phyloP scores from a whole-genome alignment of 768 basidiomycete genomes.

The Lentinula boryana region DNA sequence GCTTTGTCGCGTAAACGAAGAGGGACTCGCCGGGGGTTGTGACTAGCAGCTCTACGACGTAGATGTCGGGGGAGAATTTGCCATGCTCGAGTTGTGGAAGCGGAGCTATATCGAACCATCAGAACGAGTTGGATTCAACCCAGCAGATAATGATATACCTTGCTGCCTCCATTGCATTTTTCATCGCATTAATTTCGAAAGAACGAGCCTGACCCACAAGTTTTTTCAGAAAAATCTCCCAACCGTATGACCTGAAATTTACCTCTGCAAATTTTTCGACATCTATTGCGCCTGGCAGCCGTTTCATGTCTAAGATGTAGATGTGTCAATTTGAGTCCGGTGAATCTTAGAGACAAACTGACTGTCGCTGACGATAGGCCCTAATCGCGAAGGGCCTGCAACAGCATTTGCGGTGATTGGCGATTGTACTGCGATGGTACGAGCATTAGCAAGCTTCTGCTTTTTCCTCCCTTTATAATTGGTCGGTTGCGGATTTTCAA shows the following conservation, averaged over 20 bases:
- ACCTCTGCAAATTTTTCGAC: constrained; percentile 89
- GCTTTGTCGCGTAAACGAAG: constrained; percentile 79
- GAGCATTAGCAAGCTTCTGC: constrained; percentile 53
- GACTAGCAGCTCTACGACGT: constrained; percentile 88
- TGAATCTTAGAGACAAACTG: constrained; percentile 10
- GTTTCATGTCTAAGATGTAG: constrained; percentile 41
- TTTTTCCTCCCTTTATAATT: constrained; percentile 59
- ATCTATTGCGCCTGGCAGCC: constrained; percentile 70
- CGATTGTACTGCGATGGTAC: constrained; percentile 61
- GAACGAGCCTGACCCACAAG: constrained; percentile 61
- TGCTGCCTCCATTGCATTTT: constrained; percentile 76
- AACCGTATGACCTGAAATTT: constrained; percentile 5
- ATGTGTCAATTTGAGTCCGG: background rate
- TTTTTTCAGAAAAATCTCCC: background rate
- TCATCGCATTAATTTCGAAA: constrained; percentile 90
- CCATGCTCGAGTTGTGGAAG: constrained; percentile 79
- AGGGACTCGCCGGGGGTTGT: constrained; percentile 89
- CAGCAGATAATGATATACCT: constrained; percentile 34
- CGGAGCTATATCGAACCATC: constrained; percentile 35
- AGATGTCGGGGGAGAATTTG: constrained; percentile 91
- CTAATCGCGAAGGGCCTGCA: constrained; percentile 34
- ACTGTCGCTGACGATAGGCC: constrained; percentile 32
- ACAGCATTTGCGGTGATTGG: constrained; percentile 19
- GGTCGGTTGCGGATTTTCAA: constrained; percentile 18
- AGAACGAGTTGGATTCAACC: background rate